Percentiles rank a stretch among this genome's conserved stretches.
Evolutionary conservation across 768 basidiomycete species (phyloP).

Genomic region (Amanita polypyramis): DNA sequence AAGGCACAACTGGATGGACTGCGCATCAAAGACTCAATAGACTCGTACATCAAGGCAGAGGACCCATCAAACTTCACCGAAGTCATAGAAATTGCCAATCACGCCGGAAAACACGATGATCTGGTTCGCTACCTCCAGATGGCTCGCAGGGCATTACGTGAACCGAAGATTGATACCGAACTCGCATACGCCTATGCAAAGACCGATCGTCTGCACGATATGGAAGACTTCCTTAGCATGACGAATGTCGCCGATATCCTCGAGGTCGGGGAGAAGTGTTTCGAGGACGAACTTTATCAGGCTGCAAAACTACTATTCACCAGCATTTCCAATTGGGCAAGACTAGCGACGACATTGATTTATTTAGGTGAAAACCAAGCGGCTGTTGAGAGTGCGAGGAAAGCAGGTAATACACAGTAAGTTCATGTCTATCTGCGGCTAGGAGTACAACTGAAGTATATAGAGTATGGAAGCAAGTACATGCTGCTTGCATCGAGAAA

Average conservation of each 20-base stretch:
- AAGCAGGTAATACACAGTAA: slow-evolving; percentile 97
- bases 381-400: slow-evolving; percentile 97
- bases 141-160: slow-evolving; percentile 94
- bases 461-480: slow-evolving; percentile 99
- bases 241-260: slow-evolving; percentile 97
- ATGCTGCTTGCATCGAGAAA: slow-evolving; percentile 97
- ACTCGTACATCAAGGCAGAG: slow-evolving; percentile 96
- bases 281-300: slow-evolving; percentile 96
- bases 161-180: slow-evolving; percentile 97
- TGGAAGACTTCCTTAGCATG: slow-evolving; percentile 98
- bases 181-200: slow-evolving; percentile 97
- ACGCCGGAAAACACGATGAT: slow-evolving; percentile 90
- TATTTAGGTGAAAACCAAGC: slow-evolving; percentile 97
- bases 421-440: slow-evolving; percentile 17
- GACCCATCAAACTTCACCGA: slow-evolving; percentile 91
- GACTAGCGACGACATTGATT: slow-evolving; percentile 94
- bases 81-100: slow-evolving; percentile 92
- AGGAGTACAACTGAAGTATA: slow-evolving; percentile 7
- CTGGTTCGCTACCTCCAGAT: slow-evolving; percentile 96
- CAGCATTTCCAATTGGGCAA: slow-evolving; percentile 98
- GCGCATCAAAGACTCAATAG: slow-evolving; percentile 96
- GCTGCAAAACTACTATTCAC: slow-evolving; percentile 93
- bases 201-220: slow-evolving; percentile 91
- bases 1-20: slow-evolving; percentile 98
- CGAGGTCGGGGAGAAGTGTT: slow-evolving; percentile 98